A percentile compares a stretch with the other conserved stretches of the same genome.
Conservation (phyloP, 495 filamentous ascomycete genomes). For the Penicillium egyptiacum region DNA sequence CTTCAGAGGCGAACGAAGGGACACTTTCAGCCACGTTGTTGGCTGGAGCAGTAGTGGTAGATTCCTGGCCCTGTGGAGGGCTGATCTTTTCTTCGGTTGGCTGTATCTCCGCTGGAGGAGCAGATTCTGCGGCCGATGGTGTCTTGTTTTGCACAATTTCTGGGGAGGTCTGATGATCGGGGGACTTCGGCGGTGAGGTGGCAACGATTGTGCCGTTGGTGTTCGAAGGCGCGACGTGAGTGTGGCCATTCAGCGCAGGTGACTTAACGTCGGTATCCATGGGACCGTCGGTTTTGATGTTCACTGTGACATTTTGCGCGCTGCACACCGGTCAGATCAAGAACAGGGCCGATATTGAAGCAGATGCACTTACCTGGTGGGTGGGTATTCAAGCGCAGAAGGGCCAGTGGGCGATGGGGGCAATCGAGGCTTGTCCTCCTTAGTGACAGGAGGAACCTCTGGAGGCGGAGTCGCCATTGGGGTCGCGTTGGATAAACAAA, state of each 20-base stretch:
- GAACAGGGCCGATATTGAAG: constrained; percentile 5
- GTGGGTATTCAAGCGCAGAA: constrained; percentile 32
- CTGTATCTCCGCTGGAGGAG: constrained; percentile 15
- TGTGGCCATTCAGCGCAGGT: constrained; percentile 35
- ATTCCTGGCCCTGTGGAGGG: not conserved
- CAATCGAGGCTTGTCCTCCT: constrained; percentile 50
- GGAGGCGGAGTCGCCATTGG: constrained; percentile 53
- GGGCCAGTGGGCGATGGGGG: constrained; percentile 43
- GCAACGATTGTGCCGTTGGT: constrained; percentile 35
- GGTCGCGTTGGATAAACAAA: constrained; percentile 17
- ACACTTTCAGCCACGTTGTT: not conserved
- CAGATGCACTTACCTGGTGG: constrained; percentile 31
- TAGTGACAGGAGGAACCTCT: constrained; percentile 40
- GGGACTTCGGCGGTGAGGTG: constrained; percentile 40
- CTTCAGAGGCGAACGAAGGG: not conserved
- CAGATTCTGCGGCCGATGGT: constrained; percentile 4
- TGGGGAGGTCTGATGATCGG: constrained; percentile 19
- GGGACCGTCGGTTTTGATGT: constrained; percentile 23
- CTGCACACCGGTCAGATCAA: constrained; percentile 1
- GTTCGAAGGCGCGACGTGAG: constrained; percentile 18
- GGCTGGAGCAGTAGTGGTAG: not conserved
- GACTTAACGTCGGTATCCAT: constrained; percentile 20
- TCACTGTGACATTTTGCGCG: constrained; percentile 15
- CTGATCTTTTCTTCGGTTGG: constrained; percentile 10
- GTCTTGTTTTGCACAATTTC: constrained; percentile 7